phyloP scores from a whole-genome alignment of 441 rosid genomes.

The Euphorbia schlechtendalii region DNA sequence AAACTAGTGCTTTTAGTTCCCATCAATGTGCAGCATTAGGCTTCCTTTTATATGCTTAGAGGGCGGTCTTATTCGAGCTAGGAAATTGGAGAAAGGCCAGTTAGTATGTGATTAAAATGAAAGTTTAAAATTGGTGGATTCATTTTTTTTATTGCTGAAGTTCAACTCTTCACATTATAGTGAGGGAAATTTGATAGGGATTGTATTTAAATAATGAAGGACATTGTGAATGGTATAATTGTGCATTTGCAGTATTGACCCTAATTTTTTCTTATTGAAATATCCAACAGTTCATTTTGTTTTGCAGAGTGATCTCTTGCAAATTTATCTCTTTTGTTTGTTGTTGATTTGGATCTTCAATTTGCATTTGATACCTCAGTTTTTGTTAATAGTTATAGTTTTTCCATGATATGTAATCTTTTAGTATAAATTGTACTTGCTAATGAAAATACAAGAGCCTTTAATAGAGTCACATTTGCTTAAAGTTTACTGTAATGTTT shows the following conservation, averaged over 20 bases:
- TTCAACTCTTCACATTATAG: neutral
- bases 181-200: neutral
- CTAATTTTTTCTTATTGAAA: neutral
- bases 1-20: no score
- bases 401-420: neutral
- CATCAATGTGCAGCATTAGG: no score
- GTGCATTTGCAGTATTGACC: neutral
- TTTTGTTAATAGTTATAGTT: neutral
- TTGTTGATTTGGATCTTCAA: neutral
- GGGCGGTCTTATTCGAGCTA: no score
- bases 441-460: no score
- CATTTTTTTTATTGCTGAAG: neutral
- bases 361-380: no score
- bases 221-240: neutral
- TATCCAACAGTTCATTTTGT: neutral
- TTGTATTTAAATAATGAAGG: neutral
- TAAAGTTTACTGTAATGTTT: no score
- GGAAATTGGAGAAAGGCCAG: no score
- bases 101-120: conserved; percentile 1
- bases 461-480: no score
- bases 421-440: no score
- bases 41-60: no score
- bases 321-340: neutral
- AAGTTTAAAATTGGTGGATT: neutral
- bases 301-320: neutral